Conservation (phyloP, 179 eudicot species). For the Gypsophila paniculata region DNA sequence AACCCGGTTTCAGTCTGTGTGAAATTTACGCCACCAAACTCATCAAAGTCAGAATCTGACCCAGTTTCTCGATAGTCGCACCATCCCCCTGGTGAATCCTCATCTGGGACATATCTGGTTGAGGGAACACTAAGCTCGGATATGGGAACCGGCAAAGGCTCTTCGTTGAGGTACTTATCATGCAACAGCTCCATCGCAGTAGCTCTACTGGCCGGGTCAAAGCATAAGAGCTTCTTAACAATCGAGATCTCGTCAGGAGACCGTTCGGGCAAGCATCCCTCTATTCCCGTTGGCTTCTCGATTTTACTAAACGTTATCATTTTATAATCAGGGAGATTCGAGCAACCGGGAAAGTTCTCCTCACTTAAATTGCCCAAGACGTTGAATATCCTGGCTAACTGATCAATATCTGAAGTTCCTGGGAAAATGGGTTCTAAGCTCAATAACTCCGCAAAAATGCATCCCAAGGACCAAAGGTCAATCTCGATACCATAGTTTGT, state of each 20-base stretch:
- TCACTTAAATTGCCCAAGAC: conserved; percentile 71
- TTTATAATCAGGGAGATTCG: conserved; percentile 68
- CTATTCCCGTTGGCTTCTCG: conserved; percentile 64
- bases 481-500: conserved; percentile 73
- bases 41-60: conserved; percentile 78
- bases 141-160: conserved; percentile 64
- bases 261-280: conserved; percentile 51
- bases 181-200: conserved; percentile 85
- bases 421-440: conserved; percentile 76
- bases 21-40: conserved; percentile 48
- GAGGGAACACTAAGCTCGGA: conserved; percentile 66
- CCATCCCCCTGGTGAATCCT: conserved; percentile 50
- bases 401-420: conserved; percentile 85
- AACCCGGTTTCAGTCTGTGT: conserved; percentile 53
- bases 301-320: conserved; percentile 56
- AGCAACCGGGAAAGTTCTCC: conserved; percentile 75
- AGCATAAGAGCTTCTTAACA: conserved; percentile 64
- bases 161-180: conserved; percentile 74
- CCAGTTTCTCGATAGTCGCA: conserved; percentile 40
- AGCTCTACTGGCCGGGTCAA: conserved; percentile 75
- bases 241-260: conserved; percentile 59
- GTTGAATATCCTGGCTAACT: conserved; percentile 58
- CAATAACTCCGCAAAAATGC: conserved; percentile 83
- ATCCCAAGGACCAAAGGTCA: conserved; percentile 92
- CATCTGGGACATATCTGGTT: conserved; percentile 35